Conservation (phyloP, 164 flowering plant genomes). For the Vitis riparia region DNA sequence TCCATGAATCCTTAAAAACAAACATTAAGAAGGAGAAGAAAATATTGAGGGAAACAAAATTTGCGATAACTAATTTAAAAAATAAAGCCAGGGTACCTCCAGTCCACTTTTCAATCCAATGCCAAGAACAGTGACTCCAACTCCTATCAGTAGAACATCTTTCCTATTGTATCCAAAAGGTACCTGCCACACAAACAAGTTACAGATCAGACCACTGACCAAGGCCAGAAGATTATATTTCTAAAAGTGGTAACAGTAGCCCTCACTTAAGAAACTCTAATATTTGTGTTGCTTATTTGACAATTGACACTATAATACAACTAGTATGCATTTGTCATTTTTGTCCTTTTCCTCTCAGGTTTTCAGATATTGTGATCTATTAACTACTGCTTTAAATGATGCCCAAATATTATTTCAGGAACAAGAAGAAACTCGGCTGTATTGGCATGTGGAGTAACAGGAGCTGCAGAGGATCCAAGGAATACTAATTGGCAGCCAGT, state of each 20-base stretch:
- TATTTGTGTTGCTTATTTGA: no score
- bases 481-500: background rate
- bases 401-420: background rate
- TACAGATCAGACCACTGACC: background rate
- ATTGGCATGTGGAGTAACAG: no score
- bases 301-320: no score
- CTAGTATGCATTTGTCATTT: no score
- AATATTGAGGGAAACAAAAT: background rate
- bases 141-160: slow-evolving; percentile 84
- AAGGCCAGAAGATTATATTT: background rate
- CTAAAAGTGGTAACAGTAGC: background rate
- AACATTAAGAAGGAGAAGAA: background rate
- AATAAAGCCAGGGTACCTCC: slow-evolving; percentile 50
- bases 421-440: background rate
- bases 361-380: no score
- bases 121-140: slow-evolving; percentile 73
- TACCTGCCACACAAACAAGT: slow-evolving; percentile 29
- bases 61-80: background rate
- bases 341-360: no score
- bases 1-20: background rate
- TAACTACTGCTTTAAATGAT: no score
- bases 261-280: background rate
- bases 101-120: slow-evolving; percentile 77
- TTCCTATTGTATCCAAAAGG: slow-evolving; percentile 91
- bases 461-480: background rate